Evolutionary conservation across 768 basidiomycete genomes (phyloP).

Genomic region (Collybia sordida): DNA sequence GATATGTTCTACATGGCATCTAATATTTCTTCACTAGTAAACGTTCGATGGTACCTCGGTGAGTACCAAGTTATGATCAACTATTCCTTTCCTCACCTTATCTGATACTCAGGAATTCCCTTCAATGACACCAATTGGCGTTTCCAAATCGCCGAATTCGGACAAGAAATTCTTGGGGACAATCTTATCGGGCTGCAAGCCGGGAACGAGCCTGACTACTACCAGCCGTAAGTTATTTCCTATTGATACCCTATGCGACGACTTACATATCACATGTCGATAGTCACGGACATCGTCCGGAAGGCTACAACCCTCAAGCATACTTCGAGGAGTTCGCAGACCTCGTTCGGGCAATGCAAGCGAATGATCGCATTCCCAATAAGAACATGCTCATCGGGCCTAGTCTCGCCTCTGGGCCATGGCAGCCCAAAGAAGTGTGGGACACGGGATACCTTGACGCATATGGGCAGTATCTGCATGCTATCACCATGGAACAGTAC

Average conservation of each 20-base stretch:
- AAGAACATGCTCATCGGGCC: conserved; percentile 58
- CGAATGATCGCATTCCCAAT: conserved; percentile 31
- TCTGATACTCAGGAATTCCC: conserved; percentile 38
- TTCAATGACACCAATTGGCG: conserved; percentile 68
- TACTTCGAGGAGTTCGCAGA: conserved; percentile 54
- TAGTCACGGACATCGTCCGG: not conserved
- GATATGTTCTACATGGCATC: conserved; percentile 67
- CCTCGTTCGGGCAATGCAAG: conserved; percentile 44
- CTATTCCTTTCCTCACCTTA: not conserved
- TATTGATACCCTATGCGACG: too few relatives aligned
- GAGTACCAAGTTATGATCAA: conserved; percentile 3
- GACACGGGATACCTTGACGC: conserved; percentile 46
- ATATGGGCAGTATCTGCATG: not conserved
- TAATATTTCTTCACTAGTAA: conserved; percentile 56
- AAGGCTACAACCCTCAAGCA: conserved; percentile 4
- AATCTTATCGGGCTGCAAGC: conserved; percentile 61
- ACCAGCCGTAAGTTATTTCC: conserved; percentile 17
- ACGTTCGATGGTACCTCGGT: conserved; percentile 67
- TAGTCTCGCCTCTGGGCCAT: conserved; percentile 45
- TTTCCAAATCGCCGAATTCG: conserved; percentile 54
- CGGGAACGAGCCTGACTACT: conserved; percentile 65
- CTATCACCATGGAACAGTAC: conserved; percentile 56
- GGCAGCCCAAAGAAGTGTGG: conserved; percentile 54
- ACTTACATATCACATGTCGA: too few relatives aligned
- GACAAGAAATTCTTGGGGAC: conserved; percentile 61